Evolutionary conservation across 2,329 filamentous ascomycete species (phyloP).

Genomic region (Beauveria sp.): DNA sequence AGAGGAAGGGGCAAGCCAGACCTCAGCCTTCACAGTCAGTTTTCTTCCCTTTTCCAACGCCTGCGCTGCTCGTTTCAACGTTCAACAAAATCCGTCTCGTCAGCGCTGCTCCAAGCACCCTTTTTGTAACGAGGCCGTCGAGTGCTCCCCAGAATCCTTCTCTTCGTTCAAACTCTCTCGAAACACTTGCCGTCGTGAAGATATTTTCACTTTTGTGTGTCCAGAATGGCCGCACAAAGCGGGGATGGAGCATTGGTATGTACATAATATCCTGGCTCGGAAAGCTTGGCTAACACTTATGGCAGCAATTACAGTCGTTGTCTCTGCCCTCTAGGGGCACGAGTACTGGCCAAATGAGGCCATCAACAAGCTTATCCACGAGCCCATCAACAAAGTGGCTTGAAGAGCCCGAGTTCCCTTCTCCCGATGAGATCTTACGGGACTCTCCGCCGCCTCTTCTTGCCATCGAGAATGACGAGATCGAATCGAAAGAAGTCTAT

Average conservation of each 20-base stretch:
- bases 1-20: neutral
- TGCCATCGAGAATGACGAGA: neutral
- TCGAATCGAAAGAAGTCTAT: slow-evolving; percentile 48
- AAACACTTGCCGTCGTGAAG: neutral
- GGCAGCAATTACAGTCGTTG: neutral
- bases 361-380: neutral
- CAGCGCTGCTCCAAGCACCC: too few species aligned
- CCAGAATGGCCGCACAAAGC: neutral
- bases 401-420: neutral
- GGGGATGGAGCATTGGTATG: slow-evolving; percentile 9
- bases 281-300: neutral
- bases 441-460: neutral
- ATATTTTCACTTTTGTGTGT: neutral
- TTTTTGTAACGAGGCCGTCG: too few species aligned
- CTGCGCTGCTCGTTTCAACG: too few species aligned
- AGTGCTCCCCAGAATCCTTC: too few species aligned
- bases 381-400: neutral
- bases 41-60: neutral
- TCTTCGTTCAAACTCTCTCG: too few species aligned
- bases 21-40: too few species aligned
- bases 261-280: too few species aligned
- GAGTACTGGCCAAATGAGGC: too few species aligned
- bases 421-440: neutral
- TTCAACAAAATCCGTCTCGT: too few species aligned
- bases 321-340: neutral